Evolutionary conservation across 495 filamentous ascomycete species (phyloP), one percentile per base, ranked within the genome.

Genomic region (Hypoxylon lenormandii): DNA sequence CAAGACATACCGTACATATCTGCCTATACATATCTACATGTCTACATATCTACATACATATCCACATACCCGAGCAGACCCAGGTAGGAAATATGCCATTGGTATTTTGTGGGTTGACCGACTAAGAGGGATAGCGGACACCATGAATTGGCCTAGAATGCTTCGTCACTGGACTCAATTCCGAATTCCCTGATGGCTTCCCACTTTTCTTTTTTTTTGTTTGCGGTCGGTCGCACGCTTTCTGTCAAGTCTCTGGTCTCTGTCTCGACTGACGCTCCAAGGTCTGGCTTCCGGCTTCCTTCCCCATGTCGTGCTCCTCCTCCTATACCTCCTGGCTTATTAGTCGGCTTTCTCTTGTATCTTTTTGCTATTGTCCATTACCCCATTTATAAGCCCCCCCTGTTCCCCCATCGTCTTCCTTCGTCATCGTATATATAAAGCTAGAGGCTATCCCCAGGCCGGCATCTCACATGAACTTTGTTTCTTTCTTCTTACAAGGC

Each of bases 381-480:
- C 30, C 10, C 30, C 30, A 8, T 33, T 33, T 33, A 8, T 33
- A 33, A 8, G 30, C 30, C 30, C 5, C 30, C 30, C 30, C 30
- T 1, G 6, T 8, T 33, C 30, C 30, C 30, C 30, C 30, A 7
- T 7, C 30, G 40, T 47, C 21, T 51, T n/a, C 30, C 48, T 15
- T 28, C 46, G 57, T 70, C 61, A 53, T 61, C 67, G 57, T 57
- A 37, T 30, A 28, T 70, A 70, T 70, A 70, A 70, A 64, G 61
- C 56, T 58, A 47, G 60, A 56, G 57, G 57, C 52, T 58, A 66
- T 70, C 67, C 67, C 67, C 67, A 70, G 67, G 62, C 61, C 61
- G 67, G 67, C 55, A 56, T 5, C 63, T 19, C 51, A 59, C 19
- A 63, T 56, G 53, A 36, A 38, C 61, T 23, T 42, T 43, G 8